Conservation (phyloP, 2,329 filamentous ascomycete genomes). For the Microdochium nivale region DNA sequence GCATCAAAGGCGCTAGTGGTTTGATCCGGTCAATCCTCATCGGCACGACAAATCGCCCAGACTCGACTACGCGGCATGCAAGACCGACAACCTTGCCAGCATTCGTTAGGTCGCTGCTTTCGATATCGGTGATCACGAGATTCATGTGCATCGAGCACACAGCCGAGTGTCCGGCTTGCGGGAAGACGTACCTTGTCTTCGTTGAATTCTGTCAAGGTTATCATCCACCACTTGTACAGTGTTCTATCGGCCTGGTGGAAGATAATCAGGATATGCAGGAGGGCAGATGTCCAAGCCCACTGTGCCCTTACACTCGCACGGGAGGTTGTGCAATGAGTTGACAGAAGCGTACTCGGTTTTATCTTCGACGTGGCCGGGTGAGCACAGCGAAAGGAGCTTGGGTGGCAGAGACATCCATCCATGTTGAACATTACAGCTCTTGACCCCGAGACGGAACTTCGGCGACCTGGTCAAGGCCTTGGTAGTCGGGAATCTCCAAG, state of each 20-base stretch:
- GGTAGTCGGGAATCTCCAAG: constrained; percentile 73
- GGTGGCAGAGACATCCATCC: constrained; percentile 1
- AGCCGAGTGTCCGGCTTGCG: constrained; percentile 49
- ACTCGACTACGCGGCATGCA: not conserved
- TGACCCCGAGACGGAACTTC: constrained; percentile 52
- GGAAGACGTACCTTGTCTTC: constrained; percentile 50
- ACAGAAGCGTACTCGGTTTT: no score
- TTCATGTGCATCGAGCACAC: constrained; percentile 55
- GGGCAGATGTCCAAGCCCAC: constrained; percentile 47
- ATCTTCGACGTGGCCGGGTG: no score
- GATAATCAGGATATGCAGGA: constrained; percentile 38
- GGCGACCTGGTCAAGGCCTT: constrained; percentile 81
- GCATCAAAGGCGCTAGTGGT: not conserved
- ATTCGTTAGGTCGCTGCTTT: not conserved
- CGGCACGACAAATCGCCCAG: not conserved
- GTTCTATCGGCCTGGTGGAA: constrained; percentile 33
- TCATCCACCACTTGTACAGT: constrained; percentile 37
- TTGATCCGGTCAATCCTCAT: no score
- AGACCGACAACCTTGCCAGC: not conserved
- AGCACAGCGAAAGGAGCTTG: no score
- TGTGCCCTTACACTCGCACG: constrained; percentile 49
- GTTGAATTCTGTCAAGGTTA: constrained; percentile 46
- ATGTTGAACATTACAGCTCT: constrained; percentile 29
- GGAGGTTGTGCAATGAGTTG: constrained; percentile 48
- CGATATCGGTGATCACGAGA: constrained; percentile 4